These are phyloP conservation scores for Aquilaria yunnanensis DNA, from an alignment of 345 rosid species.

Conservation along the genomic window DNA sequence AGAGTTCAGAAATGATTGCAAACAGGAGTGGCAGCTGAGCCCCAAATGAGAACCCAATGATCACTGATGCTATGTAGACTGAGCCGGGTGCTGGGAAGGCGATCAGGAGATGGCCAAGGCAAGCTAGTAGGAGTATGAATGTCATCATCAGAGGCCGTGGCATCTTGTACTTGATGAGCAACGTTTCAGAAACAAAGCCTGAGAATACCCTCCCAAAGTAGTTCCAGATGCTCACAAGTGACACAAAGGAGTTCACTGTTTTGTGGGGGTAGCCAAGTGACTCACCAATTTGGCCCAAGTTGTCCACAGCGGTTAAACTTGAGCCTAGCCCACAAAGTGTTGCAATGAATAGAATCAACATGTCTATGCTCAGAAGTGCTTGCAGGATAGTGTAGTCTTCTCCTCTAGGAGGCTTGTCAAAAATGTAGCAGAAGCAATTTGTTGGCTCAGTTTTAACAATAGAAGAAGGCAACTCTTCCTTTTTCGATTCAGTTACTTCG, in stretches of 20 bases:
- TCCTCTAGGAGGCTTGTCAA: conserved; percentile 60
- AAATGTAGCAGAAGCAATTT: conserved; percentile 44
- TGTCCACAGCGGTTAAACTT: conserved; percentile 81
- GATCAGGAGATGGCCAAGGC: conserved; percentile 56
- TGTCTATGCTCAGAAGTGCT: conserved; percentile 69
- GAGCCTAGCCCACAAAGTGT: conserved; percentile 72
- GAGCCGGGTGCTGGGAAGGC: conserved; percentile 70
- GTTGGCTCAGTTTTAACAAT: conserved; percentile 5
- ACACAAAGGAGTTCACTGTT: conserved; percentile 58
- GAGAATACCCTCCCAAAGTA: conserved; percentile 82
- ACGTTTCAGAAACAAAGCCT: conserved; percentile 66
- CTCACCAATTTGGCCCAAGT: conserved; percentile 88
- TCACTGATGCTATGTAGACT: conserved; percentile 60
- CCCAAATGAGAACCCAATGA: conserved; percentile 77
- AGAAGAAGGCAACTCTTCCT: not conserved
- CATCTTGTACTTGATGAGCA: conserved; percentile 46
- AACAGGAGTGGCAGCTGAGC: conserved; percentile 69
- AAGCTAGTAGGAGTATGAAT: conserved; percentile 46
- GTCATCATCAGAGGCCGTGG: conserved; percentile 85
- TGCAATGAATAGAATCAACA: conserved; percentile 52
- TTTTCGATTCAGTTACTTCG: conserved; percentile 16
- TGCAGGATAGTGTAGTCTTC: conserved; percentile 88
- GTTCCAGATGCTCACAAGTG: conserved; percentile 88
- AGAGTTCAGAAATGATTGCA: conserved; percentile 82
- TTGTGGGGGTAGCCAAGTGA: conserved; percentile 65